Evolutionary conservation across 805 yeast species (phyloP).

Genomic region (Saccharomyces mikatae): DNA sequence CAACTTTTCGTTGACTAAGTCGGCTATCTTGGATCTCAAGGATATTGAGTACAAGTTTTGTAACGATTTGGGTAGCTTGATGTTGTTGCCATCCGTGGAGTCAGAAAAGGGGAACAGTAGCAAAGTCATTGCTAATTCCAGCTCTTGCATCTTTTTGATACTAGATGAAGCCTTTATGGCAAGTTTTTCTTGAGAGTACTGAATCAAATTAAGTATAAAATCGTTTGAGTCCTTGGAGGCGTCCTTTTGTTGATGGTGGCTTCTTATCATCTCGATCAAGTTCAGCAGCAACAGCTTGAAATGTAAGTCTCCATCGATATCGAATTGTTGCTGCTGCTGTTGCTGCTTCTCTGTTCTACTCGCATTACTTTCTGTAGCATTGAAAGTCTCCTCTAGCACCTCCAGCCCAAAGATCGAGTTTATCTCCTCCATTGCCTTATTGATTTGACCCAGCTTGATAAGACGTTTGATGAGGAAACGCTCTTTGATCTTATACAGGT

Average conservation of each 20-base stretch:
- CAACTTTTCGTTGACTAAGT: constrained; percentile 52
- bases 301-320: constrained; percentile 51
- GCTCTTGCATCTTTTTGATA: constrained; percentile 52
- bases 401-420: constrained; percentile 23
- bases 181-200: constrained; percentile 54
- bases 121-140: constrained; percentile 80
- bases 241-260: constrained; percentile 22
- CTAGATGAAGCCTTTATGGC: constrained; percentile 55
- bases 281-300: constrained; percentile 66
- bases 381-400: constrained; percentile 13
- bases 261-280: constrained; percentile 71
- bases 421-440: constrained; percentile 27
- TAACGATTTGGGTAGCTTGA: constrained; percentile 46
- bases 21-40: constrained; percentile 57
- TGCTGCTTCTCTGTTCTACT: constrained; percentile 43
- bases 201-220: constrained; percentile 46
- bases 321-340: constrained; percentile 39
- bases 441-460: constrained; percentile 20
- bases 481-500: constrained; percentile 21
- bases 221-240: constrained; percentile 32
- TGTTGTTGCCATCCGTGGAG: constrained; percentile 21
- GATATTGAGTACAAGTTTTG: constrained; percentile 49
- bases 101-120: constrained; percentile 41
- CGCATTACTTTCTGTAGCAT: constrained; percentile 32
- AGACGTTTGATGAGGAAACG: constrained; percentile 20